Percentiles rank a stretch among this genome's conserved stretches.
These are phyloP conservation scores for Scleroderma bovista DNA, from an alignment of 768 basidiomycete genomes.

Conservation along the genomic window DNA sequence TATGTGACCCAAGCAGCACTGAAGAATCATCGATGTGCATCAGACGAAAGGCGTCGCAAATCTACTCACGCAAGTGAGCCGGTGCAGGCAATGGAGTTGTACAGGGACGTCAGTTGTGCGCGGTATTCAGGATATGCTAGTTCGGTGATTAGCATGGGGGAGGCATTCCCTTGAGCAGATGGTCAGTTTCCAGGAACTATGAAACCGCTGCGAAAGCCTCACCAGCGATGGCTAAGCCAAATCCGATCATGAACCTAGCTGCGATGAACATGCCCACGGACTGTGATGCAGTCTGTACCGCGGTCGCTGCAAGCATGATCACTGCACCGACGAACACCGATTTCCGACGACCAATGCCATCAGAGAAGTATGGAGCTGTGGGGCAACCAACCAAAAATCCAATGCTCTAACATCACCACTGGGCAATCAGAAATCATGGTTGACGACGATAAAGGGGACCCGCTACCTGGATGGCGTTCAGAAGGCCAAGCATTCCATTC, in stretches of 20 bases:
- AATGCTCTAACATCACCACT: slow-evolving; percentile 47
- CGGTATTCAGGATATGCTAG: slow-evolving; percentile 85
- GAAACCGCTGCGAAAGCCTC: slow-evolving; percentile 10
- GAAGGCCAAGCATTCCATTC: no score
- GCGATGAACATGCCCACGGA: slow-evolving; percentile 77
- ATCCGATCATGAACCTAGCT: slow-evolving; percentile 73
- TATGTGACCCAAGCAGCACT: no score
- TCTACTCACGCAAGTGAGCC: slow-evolving; percentile 64
- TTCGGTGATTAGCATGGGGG: slow-evolving; percentile 82
- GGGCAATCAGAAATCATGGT: background rate
- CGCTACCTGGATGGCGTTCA: no score
- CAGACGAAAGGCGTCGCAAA: no score
- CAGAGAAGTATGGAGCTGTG: slow-evolving; percentile 66
- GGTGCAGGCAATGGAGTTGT: slow-evolving; percentile 84
- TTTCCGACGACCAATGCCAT: no score
- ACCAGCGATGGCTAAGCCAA: slow-evolving; percentile 69
- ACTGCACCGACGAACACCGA: no score
- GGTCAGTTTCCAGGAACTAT: slow-evolving; percentile 1
- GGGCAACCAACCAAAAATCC: slow-evolving; percentile 64
- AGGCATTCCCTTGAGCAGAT: slow-evolving; percentile 50
- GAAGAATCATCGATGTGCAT: no score
- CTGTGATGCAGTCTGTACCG: slow-evolving; percentile 65
- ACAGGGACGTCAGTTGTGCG: slow-evolving; percentile 73
- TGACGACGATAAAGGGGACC: slow-evolving; percentile 15
- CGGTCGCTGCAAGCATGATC: no score